phyloP scores from a whole-genome alignment of 306 rosid species.

The Potentilla sterilis region DNA sequence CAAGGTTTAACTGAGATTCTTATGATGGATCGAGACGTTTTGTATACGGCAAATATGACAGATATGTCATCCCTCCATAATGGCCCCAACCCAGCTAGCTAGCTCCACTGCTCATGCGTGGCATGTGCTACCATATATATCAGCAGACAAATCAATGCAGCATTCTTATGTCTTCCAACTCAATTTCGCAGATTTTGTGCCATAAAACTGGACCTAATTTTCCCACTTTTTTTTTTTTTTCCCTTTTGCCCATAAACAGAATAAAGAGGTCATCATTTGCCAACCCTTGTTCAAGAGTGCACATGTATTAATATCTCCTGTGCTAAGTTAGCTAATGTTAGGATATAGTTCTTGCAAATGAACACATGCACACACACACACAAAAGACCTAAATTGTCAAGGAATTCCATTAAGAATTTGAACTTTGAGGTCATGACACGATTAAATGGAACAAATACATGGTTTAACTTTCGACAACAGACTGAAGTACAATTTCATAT shows the following conservation, averaged over 20 bases:
- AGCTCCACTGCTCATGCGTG: constrained; percentile 24
- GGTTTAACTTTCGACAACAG: background rate
- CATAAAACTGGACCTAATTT: constrained; percentile 13
- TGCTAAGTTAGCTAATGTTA: background rate
- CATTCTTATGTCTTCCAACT: constrained; percentile 15
- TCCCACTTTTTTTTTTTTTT: constrained; percentile 1
- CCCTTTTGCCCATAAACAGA: constrained; percentile 21
- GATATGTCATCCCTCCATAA: background rate
- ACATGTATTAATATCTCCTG: background rate
- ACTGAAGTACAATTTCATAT: background rate
- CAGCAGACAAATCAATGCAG: constrained; percentile 23
- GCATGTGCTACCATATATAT: constrained; percentile 45
- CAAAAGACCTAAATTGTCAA: too few relatives aligned
- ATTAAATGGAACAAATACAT: background rate
- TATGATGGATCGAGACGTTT: background rate
- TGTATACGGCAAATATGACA: background rate
- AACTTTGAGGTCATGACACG: background rate
- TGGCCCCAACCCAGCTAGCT: background rate
- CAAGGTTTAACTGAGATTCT: background rate
- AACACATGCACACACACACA: too few relatives aligned
- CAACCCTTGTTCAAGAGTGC: constrained; percentile 12
- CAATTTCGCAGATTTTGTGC: constrained; percentile 16
- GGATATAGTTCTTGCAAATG: background rate
- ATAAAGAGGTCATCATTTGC: background rate
- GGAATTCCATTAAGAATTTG: too few relatives aligned